Evolutionary conservation across 1,139 yeast genomes (phyloP).

Genomic region (Taphrina wiesneri): DNA sequence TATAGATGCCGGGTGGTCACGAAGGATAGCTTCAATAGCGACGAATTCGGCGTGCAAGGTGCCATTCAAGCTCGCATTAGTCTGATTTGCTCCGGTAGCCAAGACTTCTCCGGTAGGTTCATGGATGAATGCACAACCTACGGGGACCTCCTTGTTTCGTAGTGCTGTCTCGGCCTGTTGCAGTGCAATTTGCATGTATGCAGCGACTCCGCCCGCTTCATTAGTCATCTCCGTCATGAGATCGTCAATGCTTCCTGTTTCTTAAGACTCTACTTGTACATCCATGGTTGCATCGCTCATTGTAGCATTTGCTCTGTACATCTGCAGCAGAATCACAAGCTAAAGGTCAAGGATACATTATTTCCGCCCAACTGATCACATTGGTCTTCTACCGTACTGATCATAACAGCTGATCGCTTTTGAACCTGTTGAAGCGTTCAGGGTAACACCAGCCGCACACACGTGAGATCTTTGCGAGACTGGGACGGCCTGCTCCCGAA

Average conservation of each 20-base stretch:
- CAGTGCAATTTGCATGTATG: constrained; percentile 18
- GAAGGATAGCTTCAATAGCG: constrained; percentile 63
- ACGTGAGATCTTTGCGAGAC: not conserved
- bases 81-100: constrained; percentile 83
- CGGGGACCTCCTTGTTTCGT: constrained; percentile 64
- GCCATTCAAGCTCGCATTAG: constrained; percentile 76
- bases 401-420: not conserved
- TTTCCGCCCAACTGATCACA: too few species aligned
- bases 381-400: not conserved
- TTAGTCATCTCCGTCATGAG: not conserved
- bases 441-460: not conserved
- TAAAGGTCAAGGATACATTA: too few species aligned
- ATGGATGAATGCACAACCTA: constrained; percentile 67
- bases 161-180: constrained; percentile 58
- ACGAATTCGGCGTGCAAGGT: constrained; percentile 90
- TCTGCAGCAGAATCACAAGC: too few species aligned
- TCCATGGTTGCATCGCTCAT: not conserved
- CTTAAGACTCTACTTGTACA: not conserved
- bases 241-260: not conserved
- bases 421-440: too few species aligned
- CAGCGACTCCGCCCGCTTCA: not conserved
- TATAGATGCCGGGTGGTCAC: constrained; percentile 44
- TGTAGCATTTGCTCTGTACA: too few species aligned
- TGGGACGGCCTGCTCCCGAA: not conserved
- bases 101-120: constrained; percentile 53